A percentile compares a stretch with the other conserved stretches of the same genome.
phyloP scores from a whole-genome alignment of 306 rosid genomes.

The Heteromeles arbutifolia region DNA sequence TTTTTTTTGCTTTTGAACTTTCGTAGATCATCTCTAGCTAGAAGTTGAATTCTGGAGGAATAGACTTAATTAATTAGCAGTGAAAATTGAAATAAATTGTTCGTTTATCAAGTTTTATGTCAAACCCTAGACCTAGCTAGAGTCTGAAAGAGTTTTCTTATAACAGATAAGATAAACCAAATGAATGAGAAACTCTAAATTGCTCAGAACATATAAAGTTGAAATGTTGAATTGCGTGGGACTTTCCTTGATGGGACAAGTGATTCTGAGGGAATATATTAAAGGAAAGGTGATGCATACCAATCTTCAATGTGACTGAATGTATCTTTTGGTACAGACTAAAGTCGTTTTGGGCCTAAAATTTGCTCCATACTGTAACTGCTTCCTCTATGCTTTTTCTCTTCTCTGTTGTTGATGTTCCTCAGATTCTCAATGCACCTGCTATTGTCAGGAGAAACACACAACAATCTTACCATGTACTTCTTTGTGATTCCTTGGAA shows the following conservation, averaged over 20 bases:
- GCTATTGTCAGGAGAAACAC: slow-evolving; percentile 25
- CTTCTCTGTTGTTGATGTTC: slow-evolving; percentile 9
- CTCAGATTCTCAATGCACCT: slow-evolving; percentile 26
- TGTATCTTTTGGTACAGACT: slow-evolving; percentile 16
- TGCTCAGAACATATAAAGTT: slow-evolving; percentile 26
- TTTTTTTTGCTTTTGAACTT: neutral
- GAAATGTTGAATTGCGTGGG: slow-evolving; percentile 46
- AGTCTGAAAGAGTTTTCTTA: neutral
- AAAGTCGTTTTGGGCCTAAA: slow-evolving; percentile 9
- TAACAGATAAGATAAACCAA: neutral
- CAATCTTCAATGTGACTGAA: slow-evolving; percentile 26
- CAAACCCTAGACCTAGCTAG: neutral
- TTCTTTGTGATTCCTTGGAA: slow-evolving; percentile 11
- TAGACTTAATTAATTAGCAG: neutral
- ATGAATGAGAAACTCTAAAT: neutral
- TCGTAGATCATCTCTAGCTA: neutral
- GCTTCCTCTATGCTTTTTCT: neutral
- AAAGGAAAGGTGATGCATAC: slow-evolving; percentile 37
- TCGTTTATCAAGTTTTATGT: neutral
- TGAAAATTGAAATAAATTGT: neutral
- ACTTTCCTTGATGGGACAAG: slow-evolving; percentile 54
- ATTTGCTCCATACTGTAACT: neutral
- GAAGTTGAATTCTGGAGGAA: neutral
- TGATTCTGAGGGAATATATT: slow-evolving; percentile 48
- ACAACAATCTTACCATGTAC: slow-evolving; percentile 10